Conservation (phyloP, 768 basidiomycete genomes). For the Calocybe gangraenosa region DNA sequence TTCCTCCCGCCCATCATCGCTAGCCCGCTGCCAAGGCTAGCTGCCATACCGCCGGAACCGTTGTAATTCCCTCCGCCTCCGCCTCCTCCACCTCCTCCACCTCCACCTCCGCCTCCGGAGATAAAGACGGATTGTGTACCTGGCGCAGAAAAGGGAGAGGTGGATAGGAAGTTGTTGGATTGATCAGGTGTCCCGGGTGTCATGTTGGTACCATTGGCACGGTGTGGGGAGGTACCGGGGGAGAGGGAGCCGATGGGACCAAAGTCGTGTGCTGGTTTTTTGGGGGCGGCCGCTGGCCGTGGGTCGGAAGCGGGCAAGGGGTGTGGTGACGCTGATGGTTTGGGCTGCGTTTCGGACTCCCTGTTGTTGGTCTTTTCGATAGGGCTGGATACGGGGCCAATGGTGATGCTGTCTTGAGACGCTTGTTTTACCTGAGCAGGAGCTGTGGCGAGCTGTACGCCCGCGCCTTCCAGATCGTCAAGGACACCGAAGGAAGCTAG, state of each 20-base stretch:
- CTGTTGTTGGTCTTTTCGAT: slow-evolving; percentile 5
- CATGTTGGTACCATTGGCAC: slow-evolving; percentile 25
- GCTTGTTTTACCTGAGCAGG: slow-evolving; percentile 35
- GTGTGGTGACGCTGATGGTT: slow-evolving; percentile 34
- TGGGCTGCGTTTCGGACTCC: slow-evolving; percentile 13
- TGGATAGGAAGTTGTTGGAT: slow-evolving; percentile 36
- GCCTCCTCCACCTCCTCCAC: slow-evolving; percentile 9
- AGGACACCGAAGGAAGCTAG: slow-evolving; percentile 65
- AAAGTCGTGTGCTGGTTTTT: slow-evolving; percentile 45
- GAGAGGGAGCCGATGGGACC: slow-evolving; percentile 80
- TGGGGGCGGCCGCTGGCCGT: slow-evolving; percentile 38
- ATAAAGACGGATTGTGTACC: slow-evolving; percentile 57
- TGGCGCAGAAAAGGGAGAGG: slow-evolving; percentile 77
- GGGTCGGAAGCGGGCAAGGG: slow-evolving; percentile 56
- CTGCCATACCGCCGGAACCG: slow-evolving; percentile 49
- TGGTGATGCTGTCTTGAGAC: slow-evolving; percentile 13
- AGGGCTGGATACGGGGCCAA: slow-evolving; percentile 3
- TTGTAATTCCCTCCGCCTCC: slow-evolving; percentile 11
- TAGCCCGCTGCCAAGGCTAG: slow-evolving; percentile 55
- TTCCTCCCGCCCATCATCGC: slow-evolving; percentile 43
- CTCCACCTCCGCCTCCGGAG: slow-evolving; percentile 17
- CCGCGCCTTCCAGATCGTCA: slow-evolving; percentile 46
- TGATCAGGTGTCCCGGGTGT: slow-evolving; percentile 30
- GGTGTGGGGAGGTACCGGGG: slow-evolving; percentile 55
- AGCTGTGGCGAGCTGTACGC: slow-evolving; percentile 39